A percentile compares a stretch with the other conserved stretches of the same genome.
phyloP scores from a whole-genome alignment of 192 early-diverging fungal genomes.

The Coemansia sp. region DNA sequence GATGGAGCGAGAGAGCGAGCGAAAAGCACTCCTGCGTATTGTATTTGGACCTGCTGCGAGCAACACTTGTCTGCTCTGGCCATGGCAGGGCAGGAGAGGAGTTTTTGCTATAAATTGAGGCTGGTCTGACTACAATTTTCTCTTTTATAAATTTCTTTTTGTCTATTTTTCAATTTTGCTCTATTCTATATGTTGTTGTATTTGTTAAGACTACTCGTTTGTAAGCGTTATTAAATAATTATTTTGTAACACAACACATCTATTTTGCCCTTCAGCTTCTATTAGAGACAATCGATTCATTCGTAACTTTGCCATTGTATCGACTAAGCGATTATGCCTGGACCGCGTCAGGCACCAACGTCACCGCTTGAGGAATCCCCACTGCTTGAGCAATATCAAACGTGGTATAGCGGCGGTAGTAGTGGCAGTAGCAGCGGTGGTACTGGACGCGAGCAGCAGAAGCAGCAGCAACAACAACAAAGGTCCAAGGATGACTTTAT shows the following conservation, averaged over 20 bases:
- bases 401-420: conserved; percentile 4
- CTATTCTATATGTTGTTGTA: neutral
- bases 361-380: neutral
- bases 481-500: neutral
- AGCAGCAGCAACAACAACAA: neutral
- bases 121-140: neutral
- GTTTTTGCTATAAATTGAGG: neutral
- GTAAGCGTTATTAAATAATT: neutral
- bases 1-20: neutral
- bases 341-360: conserved; percentile 1
- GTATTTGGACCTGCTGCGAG: neutral
- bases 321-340: conserved; percentile 2
- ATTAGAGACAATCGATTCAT: neutral
- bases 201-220: neutral
- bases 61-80: neutral
- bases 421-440: neutral
- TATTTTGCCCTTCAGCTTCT: neutral
- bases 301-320: neutral
- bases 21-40: neutral
- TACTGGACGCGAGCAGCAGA: neutral
- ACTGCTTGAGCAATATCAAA: conserved; percentile 3
- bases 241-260: neutral
- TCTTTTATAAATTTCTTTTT: neutral
- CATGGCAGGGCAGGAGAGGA: neutral
- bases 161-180: neutral